Evolutionary conservation across 768 basidiomycete species (phyloP).

Genomic region (Suillus ampliporus): DNA sequence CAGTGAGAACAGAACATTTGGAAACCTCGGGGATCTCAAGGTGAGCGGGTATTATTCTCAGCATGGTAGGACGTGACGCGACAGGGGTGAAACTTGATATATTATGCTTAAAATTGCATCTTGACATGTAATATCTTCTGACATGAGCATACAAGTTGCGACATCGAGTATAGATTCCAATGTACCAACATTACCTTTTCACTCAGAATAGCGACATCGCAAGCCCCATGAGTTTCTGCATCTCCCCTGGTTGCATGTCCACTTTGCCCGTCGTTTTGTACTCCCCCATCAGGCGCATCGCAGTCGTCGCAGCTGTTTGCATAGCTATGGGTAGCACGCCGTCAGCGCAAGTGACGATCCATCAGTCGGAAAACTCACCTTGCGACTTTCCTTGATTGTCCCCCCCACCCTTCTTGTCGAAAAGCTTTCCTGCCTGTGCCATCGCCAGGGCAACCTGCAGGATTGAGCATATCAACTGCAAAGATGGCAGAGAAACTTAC

Average conservation of each 20-base stretch:
- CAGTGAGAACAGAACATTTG: too few species aligned
- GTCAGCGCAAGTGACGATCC: not conserved
- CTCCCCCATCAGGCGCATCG: slow-evolving; percentile 32
- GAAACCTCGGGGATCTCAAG: too few species aligned
- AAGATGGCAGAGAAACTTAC: slow-evolving; percentile 19
- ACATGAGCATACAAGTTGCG: not conserved
- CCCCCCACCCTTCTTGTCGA: slow-evolving; percentile 36
- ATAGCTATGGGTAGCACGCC: slow-evolving; percentile 25
- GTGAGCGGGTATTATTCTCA: too few species aligned
- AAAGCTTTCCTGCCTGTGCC: slow-evolving; percentile 37
- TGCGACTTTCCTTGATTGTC: slow-evolving; percentile 30
- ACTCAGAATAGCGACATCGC: slow-evolving; percentile 31
- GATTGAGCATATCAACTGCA: not conserved
- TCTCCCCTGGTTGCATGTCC: slow-evolving; percentile 34
- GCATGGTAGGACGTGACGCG: too few species aligned
- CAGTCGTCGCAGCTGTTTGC: slow-evolving; percentile 37
- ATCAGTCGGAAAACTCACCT: slow-evolving; percentile 19
- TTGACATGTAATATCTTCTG: not conserved
- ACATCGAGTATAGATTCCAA: not conserved
- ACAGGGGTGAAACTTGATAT: too few species aligned
- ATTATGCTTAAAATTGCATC: not conserved
- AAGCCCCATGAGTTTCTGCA: slow-evolving; percentile 31
- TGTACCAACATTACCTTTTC: not conserved
- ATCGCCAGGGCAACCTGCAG: slow-evolving; percentile 35
- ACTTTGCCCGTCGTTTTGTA: slow-evolving; percentile 31